Conservation (phyloP, 2,329 filamentous ascomycete species). For the Xylogone sp. region DNA sequence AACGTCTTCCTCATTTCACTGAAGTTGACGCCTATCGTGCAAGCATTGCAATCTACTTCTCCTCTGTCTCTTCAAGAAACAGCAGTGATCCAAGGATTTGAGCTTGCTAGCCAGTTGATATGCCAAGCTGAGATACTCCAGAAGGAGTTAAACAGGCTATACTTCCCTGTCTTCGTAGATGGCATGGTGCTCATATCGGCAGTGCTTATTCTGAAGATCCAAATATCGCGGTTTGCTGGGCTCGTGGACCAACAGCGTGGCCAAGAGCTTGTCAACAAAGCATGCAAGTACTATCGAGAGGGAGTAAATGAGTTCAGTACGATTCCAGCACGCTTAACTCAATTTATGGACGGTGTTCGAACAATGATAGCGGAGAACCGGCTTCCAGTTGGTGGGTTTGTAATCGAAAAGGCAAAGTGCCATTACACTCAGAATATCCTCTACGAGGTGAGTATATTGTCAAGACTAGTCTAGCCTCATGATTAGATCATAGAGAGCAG, state of each 20-base stretch:
- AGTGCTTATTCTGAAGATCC: neutral
- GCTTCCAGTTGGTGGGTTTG: neutral
- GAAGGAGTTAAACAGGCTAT: neutral
- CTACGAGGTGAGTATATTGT: neutral
- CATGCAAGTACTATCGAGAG: neutral
- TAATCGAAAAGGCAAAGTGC: neutral
- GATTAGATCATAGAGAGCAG: neutral
- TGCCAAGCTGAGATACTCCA: neutral
- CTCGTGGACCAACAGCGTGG: neutral
- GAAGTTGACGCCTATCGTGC: neutral
- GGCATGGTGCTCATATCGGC: neutral
- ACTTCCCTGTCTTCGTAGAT: neutral
- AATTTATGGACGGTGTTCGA: neutral
- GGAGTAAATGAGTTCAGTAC: neutral
- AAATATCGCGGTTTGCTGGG: neutral
- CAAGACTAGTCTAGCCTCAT: neutral
- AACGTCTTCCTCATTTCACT: neutral
- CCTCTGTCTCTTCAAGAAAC: constrained; percentile 2
- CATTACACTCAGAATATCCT: neutral
- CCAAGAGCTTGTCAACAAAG: neutral
- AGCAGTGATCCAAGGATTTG: neutral
- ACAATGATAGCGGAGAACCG: neutral
- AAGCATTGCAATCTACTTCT: constrained; percentile 2
- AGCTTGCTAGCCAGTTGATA: neutral
- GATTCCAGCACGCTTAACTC: neutral